Evolutionary conservation across 1,284 basidiomycete species (phyloP).

Genomic region (Boletus sp.): DNA sequence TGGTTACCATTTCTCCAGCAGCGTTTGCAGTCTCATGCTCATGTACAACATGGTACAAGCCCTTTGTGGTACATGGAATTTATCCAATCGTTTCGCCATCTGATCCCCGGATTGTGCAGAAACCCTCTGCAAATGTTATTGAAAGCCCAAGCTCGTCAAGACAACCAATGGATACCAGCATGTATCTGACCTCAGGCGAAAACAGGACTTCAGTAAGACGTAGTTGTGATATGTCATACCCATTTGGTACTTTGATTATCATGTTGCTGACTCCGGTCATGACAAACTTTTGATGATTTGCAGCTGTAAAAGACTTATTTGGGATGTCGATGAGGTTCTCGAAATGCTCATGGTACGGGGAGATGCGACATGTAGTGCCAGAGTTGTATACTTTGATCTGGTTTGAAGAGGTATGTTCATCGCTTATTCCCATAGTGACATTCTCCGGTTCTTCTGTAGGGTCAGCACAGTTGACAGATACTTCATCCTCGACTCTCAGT

Average conservation of each 20-base stretch:
- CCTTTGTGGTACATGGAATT: slow-evolving; percentile 11
- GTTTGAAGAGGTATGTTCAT: no score
- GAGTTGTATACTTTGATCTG: slow-evolving; percentile 42
- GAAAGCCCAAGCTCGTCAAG: slow-evolving; percentile 40
- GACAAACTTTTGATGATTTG: slow-evolving; percentile 42
- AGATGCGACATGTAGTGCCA: slow-evolving; percentile 45
- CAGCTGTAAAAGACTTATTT: slow-evolving; percentile 36
- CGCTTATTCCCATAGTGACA: background rate
- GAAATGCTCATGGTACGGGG: slow-evolving; percentile 42
- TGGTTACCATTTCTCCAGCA: slow-evolving; percentile 25
- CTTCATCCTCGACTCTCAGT: background rate
- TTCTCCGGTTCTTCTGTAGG: background rate
- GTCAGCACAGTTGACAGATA: background rate
- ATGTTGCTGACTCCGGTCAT: slow-evolving; percentile 42
- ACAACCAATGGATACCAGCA: slow-evolving; percentile 40
- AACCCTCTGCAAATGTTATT: slow-evolving; percentile 33
- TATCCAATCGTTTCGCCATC: slow-evolving; percentile 27
- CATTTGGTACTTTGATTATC: slow-evolving; percentile 43
- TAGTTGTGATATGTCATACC: slow-evolving; percentile 31
- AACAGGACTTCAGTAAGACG: slow-evolving; percentile 42
- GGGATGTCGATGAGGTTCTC: slow-evolving; percentile 33
- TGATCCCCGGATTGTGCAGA: slow-evolving; percentile 32
- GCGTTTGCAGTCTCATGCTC: background rate
- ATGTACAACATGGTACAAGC: slow-evolving; percentile 3
- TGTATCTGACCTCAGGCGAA: slow-evolving; percentile 40